These are phyloP conservation scores for Metrosideros polymorpha DNA, from an alignment of 441 rosid species.

Conservation along the genomic window DNA sequence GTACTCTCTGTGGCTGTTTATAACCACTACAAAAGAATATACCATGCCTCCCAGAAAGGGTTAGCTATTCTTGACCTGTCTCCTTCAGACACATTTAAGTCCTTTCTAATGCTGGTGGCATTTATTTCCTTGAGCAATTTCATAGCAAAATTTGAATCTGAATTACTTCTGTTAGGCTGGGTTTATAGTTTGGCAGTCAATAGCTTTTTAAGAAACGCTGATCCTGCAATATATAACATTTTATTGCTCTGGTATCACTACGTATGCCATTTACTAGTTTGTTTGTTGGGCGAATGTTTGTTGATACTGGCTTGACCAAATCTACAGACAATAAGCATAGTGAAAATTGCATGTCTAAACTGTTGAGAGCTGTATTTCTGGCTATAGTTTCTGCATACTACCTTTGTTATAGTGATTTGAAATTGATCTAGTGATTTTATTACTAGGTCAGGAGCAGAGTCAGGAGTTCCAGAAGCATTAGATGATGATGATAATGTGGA, in stretches of 20 bases:
- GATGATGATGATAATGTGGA: constrained; percentile 77
- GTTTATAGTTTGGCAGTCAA: neutral
- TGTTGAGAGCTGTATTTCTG: neutral
- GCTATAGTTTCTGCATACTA: neutral
- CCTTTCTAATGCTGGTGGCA: neutral
- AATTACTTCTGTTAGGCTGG: neutral
- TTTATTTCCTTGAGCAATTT: neutral
- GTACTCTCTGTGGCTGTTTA: constrained; percentile 93
- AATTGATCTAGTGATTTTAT: constrained; percentile 28
- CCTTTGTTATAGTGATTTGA: neutral
- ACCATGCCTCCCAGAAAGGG: constrained; percentile 60
- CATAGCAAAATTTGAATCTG: neutral
- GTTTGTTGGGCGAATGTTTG: neutral
- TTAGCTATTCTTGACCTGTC: constrained; percentile 28
- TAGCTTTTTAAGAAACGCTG: neutral
- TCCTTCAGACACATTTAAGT: neutral
- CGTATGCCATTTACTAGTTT: neutral
- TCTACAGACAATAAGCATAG: neutral
- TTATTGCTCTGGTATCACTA: neutral
- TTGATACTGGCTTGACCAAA: neutral
- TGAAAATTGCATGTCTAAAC: neutral
- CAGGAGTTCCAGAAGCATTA: constrained; percentile 21
- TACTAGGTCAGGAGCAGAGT: constrained; percentile 80
- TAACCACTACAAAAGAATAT: constrained; percentile 91
- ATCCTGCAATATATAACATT: neutral